Evolutionary conservation across 176 grass and related monocot species (phyloP).

Genomic region (Elymus sibiricus): DNA sequence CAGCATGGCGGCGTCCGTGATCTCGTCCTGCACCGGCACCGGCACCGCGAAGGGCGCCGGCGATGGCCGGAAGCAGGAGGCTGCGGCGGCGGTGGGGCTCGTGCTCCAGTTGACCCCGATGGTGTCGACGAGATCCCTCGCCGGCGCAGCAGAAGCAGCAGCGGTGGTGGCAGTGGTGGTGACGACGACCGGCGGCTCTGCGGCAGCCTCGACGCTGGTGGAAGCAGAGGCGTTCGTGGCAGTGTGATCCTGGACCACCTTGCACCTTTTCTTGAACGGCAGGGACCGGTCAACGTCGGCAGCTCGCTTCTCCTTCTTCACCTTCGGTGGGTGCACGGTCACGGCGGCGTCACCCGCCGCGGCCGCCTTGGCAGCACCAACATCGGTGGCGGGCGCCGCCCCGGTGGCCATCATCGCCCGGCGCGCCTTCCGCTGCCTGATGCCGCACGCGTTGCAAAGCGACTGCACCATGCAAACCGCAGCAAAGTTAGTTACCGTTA

Average conservation of each 20-base stretch:
- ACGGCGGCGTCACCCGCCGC: not conserved
- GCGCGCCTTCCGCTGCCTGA: constrained; percentile 92
- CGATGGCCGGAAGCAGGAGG: constrained; percentile 35
- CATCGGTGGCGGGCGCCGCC: not conserved
- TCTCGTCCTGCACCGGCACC: constrained; percentile 57
- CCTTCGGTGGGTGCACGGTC: constrained; percentile 29
- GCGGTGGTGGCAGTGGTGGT: not conserved
- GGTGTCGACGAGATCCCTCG: constrained; percentile 48
- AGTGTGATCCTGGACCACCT: constrained; percentile 39
- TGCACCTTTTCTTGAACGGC: constrained; percentile 98
- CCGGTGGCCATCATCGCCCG: constrained; percentile 65
- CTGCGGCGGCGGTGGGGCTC: constrained; percentile 2
- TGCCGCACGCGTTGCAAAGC: constrained; percentile 98
- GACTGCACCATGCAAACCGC: constrained; percentile 65
- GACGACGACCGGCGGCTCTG: not conserved
- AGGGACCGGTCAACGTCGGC: constrained; percentile 55
- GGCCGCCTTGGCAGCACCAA: constrained; percentile 24
- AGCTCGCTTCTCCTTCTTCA: constrained; percentile 69
- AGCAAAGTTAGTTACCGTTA: constrained; percentile 1
- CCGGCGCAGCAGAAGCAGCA: not conserved
- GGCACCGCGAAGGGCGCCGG: constrained; percentile 20
- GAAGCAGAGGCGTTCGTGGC: not conserved
- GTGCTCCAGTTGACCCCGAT: constrained; percentile 53
- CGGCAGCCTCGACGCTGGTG: not conserved
- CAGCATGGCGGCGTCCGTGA: constrained; percentile 88